Base-by-base conservation (phyloP, 495 filamentous ascomycete genomes). In the Lasiosphaeris hirsuta region DNA sequence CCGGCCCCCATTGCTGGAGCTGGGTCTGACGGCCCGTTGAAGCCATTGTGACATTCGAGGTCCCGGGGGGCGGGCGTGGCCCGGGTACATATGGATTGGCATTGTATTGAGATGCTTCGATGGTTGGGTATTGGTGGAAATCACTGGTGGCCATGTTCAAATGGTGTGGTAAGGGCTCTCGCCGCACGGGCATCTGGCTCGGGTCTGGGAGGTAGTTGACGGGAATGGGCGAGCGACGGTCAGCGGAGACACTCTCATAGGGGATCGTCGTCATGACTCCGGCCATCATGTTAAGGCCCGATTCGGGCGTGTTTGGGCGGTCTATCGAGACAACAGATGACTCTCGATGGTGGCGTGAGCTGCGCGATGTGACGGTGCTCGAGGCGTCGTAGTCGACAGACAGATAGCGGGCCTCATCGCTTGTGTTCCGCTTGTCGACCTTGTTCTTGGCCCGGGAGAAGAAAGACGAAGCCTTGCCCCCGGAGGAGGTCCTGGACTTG, bases 261-360 rank as follows among this genome's bases (percentile, higher is more conserved):
- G 94, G 90, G 56, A 98, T 93, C 1, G 88, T 86, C 7, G 92
- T 90, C 57, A 96, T 90, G 11, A 92, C 82, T 46, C 91, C 94
- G n/a, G 93, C 84, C 35, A 82, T 89, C 72, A 85, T 85, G 56
- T 88, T 86, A 18, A 95, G 65, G 39, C 58, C 68, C 54, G 68
- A 65, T 41, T 80, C 79, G 63, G 78, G 72, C 36, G 80, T 75
- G 54, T 69, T 66, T 7, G 83, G 83, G 44, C 81, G 72, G 57
- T 93, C 90, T 62, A 89, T 65, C 1, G 90, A 92, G 54, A 85
- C 78, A 58, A 89, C 75, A n/a, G 89, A 93, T 15, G 86, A 86
- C 36, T 86, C 84, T 65, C 91, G 86, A 50, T 87, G 87, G 75
- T 95, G 86, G 74, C 90, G 78, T 51, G 92, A 95, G 54, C 83